Evolutionary conservation across 305 asterid species (phyloP).

Genomic region (Fraxinus baroniana): DNA sequence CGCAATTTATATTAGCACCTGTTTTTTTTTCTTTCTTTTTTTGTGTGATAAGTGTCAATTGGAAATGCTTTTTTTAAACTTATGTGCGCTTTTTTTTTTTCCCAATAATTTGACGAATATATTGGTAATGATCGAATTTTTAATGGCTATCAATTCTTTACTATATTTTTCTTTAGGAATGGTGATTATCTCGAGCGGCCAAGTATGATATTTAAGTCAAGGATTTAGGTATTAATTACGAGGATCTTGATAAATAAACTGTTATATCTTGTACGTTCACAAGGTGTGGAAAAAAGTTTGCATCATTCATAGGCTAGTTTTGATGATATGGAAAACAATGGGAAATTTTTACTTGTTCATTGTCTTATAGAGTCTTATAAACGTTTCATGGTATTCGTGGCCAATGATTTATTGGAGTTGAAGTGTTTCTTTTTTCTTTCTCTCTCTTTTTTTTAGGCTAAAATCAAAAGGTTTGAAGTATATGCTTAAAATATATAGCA

Average conservation of each 20-base stretch:
- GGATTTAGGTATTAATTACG: not conserved
- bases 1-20: not conserved
- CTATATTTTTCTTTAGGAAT: not conserved
- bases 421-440: not conserved
- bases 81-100: not conserved
- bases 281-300: not conserved
- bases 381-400: not conserved
- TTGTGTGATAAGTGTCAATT: not conserved
- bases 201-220: not conserved
- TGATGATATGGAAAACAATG: not conserved
- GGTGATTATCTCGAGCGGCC: not conserved
- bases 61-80: constrained; percentile 4
- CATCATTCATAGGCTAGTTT: not conserved
- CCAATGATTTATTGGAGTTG: not conserved
- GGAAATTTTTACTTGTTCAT: not conserved
- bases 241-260: not conserved
- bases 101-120: not conserved
- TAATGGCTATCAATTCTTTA: not conserved
- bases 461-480: not conserved
- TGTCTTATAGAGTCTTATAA: not conserved
- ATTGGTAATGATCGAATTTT: not conserved
- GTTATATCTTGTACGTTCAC: not conserved
- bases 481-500: not conserved
- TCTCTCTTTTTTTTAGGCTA: not conserved
- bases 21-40: not conserved